Conservation (phyloP, 1,284 basidiomycete genomes). For the Puccinia novopanici region DNA sequence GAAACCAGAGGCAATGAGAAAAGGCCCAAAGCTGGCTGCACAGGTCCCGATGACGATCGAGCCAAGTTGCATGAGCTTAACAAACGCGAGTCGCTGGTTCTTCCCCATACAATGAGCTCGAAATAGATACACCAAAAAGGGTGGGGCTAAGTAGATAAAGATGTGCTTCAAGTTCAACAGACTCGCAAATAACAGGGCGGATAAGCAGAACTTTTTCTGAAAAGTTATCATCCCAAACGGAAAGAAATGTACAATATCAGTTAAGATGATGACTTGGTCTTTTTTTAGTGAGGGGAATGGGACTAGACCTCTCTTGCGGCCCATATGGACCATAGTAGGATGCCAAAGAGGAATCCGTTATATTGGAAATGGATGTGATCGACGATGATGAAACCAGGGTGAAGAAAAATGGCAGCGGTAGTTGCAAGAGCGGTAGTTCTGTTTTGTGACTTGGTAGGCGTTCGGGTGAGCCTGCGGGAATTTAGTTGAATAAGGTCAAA, state of each 20-base stretch:
- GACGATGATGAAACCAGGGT: slow-evolving; percentile 89
- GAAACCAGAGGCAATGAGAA: slow-evolving; percentile 66
- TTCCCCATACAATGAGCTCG: slow-evolving; percentile 74
- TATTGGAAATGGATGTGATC: slow-evolving; percentile 92
- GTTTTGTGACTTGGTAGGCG: slow-evolving; percentile 65
- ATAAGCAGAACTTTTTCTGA: slow-evolving; percentile 57
- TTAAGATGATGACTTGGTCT: not conserved
- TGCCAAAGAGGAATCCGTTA: slow-evolving; percentile 92
- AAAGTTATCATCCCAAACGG: not conserved
- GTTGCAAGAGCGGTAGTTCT: slow-evolving; percentile 68
- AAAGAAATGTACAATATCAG: not conserved
- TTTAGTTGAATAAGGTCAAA: too few species aligned
- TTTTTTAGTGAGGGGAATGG: too few species aligned
- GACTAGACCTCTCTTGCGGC: slow-evolving; percentile 74
- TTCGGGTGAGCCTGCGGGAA: slow-evolving; percentile 68
- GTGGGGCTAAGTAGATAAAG: slow-evolving; percentile 91
- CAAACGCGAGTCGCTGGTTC: slow-evolving; percentile 59
- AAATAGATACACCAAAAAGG: slow-evolving; percentile 86
- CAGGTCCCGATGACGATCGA: slow-evolving; percentile 79
- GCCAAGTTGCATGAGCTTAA: slow-evolving; percentile 73
- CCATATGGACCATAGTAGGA: slow-evolving; percentile 85
- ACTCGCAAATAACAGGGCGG: slow-evolving; percentile 81
- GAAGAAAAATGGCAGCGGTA: slow-evolving; percentile 79
- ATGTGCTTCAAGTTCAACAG: slow-evolving; percentile 96
- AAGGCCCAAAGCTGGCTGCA: slow-evolving; percentile 77